Percentiles rank a stretch among this genome's conserved stretches.
Evolutionary conservation across 805 yeast species (phyloP).

Genomic region (Saturnispora serradocipensis): DNA sequence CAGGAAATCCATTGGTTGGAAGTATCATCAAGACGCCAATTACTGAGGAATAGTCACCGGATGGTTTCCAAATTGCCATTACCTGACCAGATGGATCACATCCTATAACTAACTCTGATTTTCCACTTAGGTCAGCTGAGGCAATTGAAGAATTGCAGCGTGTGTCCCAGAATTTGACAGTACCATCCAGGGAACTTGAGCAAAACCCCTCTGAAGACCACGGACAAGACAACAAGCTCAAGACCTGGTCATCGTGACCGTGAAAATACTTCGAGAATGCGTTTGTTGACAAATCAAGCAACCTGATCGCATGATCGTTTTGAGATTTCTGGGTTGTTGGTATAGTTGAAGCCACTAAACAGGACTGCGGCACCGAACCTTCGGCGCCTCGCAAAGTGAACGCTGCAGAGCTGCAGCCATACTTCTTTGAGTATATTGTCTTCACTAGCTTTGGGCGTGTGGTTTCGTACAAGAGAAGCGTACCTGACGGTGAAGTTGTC

Average conservation of each 20-base stretch:
- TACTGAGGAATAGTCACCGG: conserved; percentile 3
- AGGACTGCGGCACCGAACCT: conserved; percentile 40
- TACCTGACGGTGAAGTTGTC: conserved; percentile 71
- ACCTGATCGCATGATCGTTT: conserved; percentile 66
- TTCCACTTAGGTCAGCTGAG: conserved; percentile 22
- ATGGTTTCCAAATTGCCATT: conserved; percentile 51
- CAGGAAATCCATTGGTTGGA: conserved; percentile 16
- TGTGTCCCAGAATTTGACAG: conserved; percentile 84
- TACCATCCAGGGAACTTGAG: conserved; percentile 56
- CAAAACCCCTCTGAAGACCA: conserved; percentile 32
- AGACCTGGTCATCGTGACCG: conserved; percentile 78
- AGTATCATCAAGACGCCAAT: conserved; percentile 13
- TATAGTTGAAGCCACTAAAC: conserved; percentile 71
- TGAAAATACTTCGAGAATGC: conserved; percentile 75
- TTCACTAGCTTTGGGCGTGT: conserved; percentile 58
- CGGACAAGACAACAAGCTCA: conserved; percentile 58
- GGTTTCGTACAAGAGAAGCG: conserved; percentile 74
- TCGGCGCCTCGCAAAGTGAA: conserved; percentile 58
- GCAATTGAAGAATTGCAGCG: conserved; percentile 61
- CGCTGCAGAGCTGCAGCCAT: conserved; percentile 81
- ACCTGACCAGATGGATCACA: conserved; percentile 76
- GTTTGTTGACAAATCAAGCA: conserved; percentile 67
- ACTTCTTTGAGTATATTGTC: conserved; percentile 74
- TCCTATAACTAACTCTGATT: not conserved
- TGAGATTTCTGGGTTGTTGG: conserved; percentile 2